phyloP scores from a whole-genome alignment of 495 filamentous ascomycete genomes.

The Aspergillus steynii region DNA sequence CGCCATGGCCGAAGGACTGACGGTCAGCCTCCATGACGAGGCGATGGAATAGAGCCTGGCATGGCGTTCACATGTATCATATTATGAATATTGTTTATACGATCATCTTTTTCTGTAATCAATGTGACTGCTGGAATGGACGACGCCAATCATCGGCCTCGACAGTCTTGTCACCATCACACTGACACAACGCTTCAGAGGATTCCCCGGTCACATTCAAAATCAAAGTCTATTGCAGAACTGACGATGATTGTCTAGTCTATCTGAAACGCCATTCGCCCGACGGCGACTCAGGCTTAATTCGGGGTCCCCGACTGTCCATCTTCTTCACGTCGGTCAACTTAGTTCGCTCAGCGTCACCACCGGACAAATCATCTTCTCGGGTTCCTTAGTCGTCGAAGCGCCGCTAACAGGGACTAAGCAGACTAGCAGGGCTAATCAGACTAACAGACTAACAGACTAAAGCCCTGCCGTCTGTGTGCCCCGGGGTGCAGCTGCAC shows the following conservation, averaged over 20 bases:
- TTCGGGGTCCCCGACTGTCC: no score
- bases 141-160: no score
- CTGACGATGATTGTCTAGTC: no score
- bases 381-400: constrained; percentile 4
- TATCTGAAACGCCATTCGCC: no score
- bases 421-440: no score
- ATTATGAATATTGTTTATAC: constrained; percentile 15
- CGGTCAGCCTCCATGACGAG: constrained; percentile 34
- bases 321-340: background rate
- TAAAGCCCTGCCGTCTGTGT: constrained; percentile 2
- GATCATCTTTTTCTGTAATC: background rate
- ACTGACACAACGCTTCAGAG: no score
- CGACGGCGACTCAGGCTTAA: no score
- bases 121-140: no score
- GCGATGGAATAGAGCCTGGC: constrained; percentile 21
- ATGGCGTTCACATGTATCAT: constrained; percentile 29
- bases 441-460: no score
- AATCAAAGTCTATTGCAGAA: no score
- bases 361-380: constrained; percentile 3
- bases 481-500: constrained; percentile 9
- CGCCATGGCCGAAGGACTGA: constrained; percentile 68
- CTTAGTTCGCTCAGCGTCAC: constrained; percentile 8
- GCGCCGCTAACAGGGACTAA: constrained; percentile 2
- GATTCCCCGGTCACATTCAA: no score
- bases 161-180: no score